phyloP scores from a whole-genome alignment of 306 rosid species.

The Malus sieversii region DNA sequence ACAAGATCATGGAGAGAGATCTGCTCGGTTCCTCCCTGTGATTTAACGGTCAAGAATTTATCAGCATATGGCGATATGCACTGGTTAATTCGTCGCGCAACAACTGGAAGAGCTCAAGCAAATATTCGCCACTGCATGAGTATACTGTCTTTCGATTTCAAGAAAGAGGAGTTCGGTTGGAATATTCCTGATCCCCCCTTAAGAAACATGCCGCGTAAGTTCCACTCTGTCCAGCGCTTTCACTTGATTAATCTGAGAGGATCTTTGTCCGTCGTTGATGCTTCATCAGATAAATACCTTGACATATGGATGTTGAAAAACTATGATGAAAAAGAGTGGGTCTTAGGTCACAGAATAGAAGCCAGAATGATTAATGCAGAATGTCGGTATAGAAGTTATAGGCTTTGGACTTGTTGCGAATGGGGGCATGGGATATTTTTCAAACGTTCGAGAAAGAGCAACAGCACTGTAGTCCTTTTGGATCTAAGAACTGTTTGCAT shows the following conservation, averaged over 20 bases:
- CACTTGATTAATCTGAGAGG: too few relatives aligned
- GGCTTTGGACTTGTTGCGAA: neutral
- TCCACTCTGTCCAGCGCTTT: too few relatives aligned
- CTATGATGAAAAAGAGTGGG: too few relatives aligned
- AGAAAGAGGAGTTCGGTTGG: neutral
- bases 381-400: neutral
- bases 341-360: too few relatives aligned
- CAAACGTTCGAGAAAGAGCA: neutral
- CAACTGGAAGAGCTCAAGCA: neutral
- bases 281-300: too few relatives aligned
- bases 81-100: neutral
- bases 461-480: neutral
- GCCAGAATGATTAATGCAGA: neutral
- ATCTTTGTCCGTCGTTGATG: too few relatives aligned
- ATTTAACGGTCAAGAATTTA: too few relatives aligned
- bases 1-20: neutral
- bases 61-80: neutral
- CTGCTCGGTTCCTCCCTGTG: too few relatives aligned
- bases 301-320: too few relatives aligned
- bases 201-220: too few relatives aligned
- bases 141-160: neutral
- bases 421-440: neutral
- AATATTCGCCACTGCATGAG: neutral
- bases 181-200: neutral
- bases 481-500: neutral